Percentiles rank a stretch among this genome's conserved stretches.
Conservation (phyloP, 2,329 filamentous ascomycete genomes). For the Fusarium humuli region DNA sequence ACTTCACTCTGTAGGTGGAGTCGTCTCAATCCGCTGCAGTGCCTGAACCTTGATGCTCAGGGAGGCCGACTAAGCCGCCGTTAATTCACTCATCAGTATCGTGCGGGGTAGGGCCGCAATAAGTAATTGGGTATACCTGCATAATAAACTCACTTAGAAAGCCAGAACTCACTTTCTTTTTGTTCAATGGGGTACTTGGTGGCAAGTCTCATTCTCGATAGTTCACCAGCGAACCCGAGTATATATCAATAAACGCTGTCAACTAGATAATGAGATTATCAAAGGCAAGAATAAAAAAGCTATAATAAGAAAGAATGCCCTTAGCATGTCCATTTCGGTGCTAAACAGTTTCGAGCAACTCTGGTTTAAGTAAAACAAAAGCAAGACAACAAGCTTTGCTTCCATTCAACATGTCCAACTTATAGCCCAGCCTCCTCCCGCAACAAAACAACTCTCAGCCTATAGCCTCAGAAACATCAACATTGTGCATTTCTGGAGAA, state of each 20-base stretch:
- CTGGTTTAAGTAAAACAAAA: too few species aligned
- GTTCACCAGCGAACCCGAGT: too few species aligned
- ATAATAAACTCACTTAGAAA: not conserved
- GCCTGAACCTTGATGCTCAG: not conserved
- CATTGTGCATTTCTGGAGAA: not conserved
- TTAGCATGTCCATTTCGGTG: too few species aligned
- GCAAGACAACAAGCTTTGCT: not conserved
- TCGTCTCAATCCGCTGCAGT: not conserved
- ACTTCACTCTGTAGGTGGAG: not conserved
- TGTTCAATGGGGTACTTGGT: rapidly evolving
- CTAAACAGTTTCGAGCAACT: too few species aligned
- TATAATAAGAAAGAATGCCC: too few species aligned
- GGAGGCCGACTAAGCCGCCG: not conserved
- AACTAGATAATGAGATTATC: not conserved
- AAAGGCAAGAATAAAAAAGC: too few species aligned
- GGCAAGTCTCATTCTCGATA: too few species aligned
- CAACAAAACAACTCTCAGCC: not conserved
- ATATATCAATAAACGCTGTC: too few species aligned
- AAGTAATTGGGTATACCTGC: not conserved
- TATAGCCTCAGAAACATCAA: not conserved
- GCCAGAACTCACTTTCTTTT: not conserved
- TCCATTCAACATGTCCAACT: not conserved
- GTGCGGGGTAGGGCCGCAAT: not conserved
- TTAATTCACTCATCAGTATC: not conserved
- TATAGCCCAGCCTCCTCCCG: not conserved